Base-by-base conservation (phyloP, 441 rosid species). In the Arabidopsis lyrata region DNA sequence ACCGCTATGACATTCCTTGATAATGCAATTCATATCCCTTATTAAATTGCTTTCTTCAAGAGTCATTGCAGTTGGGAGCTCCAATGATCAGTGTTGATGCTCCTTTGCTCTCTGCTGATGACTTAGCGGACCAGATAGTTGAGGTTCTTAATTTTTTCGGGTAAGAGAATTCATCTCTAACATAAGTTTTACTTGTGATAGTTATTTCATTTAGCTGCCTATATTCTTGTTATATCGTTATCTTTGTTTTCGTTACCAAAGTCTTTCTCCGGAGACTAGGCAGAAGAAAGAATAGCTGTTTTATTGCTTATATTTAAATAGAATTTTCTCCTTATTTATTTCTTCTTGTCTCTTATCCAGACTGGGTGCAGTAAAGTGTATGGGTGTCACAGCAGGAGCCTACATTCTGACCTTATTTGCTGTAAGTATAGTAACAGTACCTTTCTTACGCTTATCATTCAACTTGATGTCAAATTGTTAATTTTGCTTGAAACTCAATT, bases 351-450 rank as follows among this genome's bases (percentile, higher is more conserved):
- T 61, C 38, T 72, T 58, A 16, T 49, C 52, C 77, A 95, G 99
- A 78, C 97, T 95, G 69, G 98, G 93, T 68, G 82, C 95, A 44
- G 99, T 95, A 18, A 92, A 91, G 97, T 95, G 99, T 71, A 83
- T 95, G 95, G 99, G 99, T 59, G 97, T 90, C 68, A 87, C 96
- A 36, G 96, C 97, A n/a, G 99, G 99, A 81, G 99, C 99, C 20
- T 92, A 95, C 77, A 75, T 92, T 78, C 90, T 95, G 74, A 88
- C 97, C 52, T 72, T 95, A 32, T 95, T 95, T 83, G 95, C 99
- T 8, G 99, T 95, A 83, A 68, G 96, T 55, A 32, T 12, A 18
- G 44, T 16, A n/a, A 47, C 24, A 2, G 14, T 22, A 8, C 45
- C 5, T n/a, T 3, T 56, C 53, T 54, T 52, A 42, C 3, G 38